phyloP scores from a whole-genome alignment of 1,139 yeast species.

The Lodderomyces theae region DNA sequence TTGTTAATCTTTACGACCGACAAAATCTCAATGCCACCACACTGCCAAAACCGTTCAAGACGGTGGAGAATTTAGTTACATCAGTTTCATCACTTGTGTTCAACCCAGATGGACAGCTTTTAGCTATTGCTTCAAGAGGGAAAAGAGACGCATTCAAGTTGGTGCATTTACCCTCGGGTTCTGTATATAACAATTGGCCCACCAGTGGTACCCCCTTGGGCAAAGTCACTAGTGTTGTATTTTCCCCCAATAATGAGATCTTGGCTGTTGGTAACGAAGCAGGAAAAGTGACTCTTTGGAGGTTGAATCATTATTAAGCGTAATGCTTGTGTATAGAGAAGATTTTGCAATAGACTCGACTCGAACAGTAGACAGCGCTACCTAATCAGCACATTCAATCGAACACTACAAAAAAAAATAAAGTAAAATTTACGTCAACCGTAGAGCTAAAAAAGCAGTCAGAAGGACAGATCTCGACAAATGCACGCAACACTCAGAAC shows the following conservation, averaged over 20 bases:
- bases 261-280: conserved; percentile 86
- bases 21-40: conserved; percentile 17
- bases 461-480: neutral
- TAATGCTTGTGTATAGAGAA: too few relatives aligned
- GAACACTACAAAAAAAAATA: too few relatives aligned
- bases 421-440: too few relatives aligned
- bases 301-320: conserved; percentile 77
- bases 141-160: conserved; percentile 82
- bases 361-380: too few relatives aligned
- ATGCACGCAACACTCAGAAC: conserved; percentile 1
- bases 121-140: conserved; percentile 82
- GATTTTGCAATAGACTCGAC: too few relatives aligned
- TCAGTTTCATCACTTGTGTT: conserved; percentile 72
- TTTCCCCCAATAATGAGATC: conserved; percentile 81
- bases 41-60: conserved; percentile 47
- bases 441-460: too few relatives aligned
- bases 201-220: conserved; percentile 96
- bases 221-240: conserved; percentile 77
- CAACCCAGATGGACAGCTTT: conserved; percentile 84
- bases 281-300: conserved; percentile 89
- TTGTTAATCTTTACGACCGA: conserved; percentile 83
- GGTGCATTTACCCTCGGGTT: conserved; percentile 84
- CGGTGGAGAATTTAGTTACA: conserved; percentile 78
- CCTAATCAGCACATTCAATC: too few relatives aligned
- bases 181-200: conserved; percentile 95